Evolutionary conservation across 306 rosid species (phyloP).

Genomic region (Citrullus amarus): DNA sequence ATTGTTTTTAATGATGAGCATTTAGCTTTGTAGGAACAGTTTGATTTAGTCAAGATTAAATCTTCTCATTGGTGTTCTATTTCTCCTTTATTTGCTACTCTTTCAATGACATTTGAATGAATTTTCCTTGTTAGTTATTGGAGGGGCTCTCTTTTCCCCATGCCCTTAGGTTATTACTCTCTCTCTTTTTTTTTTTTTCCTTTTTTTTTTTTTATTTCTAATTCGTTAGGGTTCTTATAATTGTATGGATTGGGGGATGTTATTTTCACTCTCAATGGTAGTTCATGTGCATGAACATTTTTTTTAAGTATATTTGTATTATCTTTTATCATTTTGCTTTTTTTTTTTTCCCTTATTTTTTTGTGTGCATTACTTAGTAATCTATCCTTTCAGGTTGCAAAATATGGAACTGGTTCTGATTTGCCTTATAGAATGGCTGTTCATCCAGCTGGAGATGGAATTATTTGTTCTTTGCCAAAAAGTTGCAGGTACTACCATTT

Average conservation of each 20-base stretch:
- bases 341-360: neutral
- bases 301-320: neutral
- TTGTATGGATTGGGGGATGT: neutral
- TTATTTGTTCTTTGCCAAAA: slow-evolving; percentile 60
- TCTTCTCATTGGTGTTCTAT: neutral
- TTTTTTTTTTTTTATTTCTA: neutral
- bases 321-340: neutral
- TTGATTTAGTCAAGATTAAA: neutral
- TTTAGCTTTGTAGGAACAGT: neutral
- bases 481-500: slow-evolving; percentile 49
- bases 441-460: slow-evolving; percentile 62
- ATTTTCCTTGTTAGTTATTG: neutral
- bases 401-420: slow-evolving; percentile 46
- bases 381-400: slow-evolving; percentile 42
- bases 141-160: neutral
- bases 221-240: neutral
- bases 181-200: too few relatives aligned
- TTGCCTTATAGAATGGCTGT: slow-evolving; percentile 84
- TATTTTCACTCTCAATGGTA: neutral
- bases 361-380: neutral
- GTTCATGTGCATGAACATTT: neutral
- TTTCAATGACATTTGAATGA: neutral
- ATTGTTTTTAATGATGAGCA: neutral
- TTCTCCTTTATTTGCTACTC: neutral
- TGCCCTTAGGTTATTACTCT: neutral